These are phyloP conservation scores for Chalaropsis thielavioides DNA, from an alignment of 2,329 filamentous ascomycete species.

Conservation along the genomic window DNA sequence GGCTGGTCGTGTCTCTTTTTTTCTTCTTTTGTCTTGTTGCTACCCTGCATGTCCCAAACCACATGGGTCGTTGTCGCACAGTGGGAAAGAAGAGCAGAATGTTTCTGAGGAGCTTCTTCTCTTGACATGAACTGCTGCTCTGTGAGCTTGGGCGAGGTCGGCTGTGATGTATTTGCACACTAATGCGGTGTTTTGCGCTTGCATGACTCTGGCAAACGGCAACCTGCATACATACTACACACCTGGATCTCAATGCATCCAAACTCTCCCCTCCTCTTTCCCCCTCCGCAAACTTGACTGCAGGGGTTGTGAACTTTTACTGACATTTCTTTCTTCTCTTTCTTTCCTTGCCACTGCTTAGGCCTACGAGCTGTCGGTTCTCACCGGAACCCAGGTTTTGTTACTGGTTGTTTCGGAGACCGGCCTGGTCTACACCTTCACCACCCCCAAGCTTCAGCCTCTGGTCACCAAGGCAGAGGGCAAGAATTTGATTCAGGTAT, in stretches of 20 bases:
- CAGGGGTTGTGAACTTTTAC: constrained; percentile 1
- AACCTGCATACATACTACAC: not conserved
- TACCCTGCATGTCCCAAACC: not conserved
- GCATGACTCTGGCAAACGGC: not conserved
- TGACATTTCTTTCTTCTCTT: constrained; percentile 11
- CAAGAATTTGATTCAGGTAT: constrained; percentile 97
- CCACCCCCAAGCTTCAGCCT: constrained; percentile 93
- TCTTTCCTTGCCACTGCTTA: constrained; percentile 26
- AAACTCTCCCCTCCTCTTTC: not conserved
- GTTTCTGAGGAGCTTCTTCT: not conserved
- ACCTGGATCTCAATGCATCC: constrained; percentile 1
- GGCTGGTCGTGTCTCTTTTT: not conserved
- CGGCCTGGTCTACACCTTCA: constrained; percentile 94
- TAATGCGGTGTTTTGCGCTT: not conserved
- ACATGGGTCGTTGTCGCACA: not conserved
- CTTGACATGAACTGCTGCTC: not conserved
- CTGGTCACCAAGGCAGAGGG: constrained; percentile 96
- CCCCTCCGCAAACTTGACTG: not conserved
- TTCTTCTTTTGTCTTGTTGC: not conserved
- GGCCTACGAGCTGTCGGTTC: constrained; percentile 94
- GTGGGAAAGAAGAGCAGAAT: not conserved
- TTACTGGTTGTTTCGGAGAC: constrained; percentile 95
- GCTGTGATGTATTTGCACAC: not conserved
- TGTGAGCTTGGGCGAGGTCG: not conserved
- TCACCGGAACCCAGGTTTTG: constrained; percentile 94